Percentiles rank a stretch among this genome's conserved stretches.
Evolutionary conservation across 2,329 filamentous ascomycete genomes (phyloP).

Genomic region (Scedosporium dehoogii): DNA sequence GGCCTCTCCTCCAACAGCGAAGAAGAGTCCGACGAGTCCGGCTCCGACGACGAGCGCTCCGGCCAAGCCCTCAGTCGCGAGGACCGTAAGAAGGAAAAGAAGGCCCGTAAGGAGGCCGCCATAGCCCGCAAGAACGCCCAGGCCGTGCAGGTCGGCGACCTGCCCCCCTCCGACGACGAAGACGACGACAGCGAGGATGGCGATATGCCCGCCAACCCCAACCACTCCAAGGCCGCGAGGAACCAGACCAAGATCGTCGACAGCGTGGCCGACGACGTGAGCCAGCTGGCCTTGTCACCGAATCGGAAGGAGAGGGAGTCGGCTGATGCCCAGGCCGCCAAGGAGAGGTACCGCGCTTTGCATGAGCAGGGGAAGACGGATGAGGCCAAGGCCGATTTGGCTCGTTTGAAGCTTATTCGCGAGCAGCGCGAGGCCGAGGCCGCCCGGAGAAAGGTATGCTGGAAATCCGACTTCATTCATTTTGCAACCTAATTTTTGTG

Average conservation of each 20-base stretch:
- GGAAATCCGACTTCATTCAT: conserved; percentile 8
- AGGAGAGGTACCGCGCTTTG: conserved; percentile 83
- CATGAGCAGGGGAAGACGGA: conserved; percentile 96
- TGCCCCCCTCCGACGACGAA: conserved; percentile 61
- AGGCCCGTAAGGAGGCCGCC: conserved; percentile 84
- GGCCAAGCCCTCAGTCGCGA: conserved; percentile 57
- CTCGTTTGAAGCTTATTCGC: conserved; percentile 68
- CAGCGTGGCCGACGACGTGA: conserved; percentile 42
- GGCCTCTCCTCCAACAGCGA: conserved; percentile 38
- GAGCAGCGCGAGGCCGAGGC: conserved; percentile 81
- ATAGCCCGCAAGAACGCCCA: conserved; percentile 65
- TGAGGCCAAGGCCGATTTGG: conserved; percentile 82
- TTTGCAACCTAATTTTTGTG: conserved; percentile 1
- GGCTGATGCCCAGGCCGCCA: conserved; percentile 75
- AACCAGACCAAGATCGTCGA: conserved; percentile 44
- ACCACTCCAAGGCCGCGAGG: conserved; percentile 70
- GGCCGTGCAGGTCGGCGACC: conserved; percentile 70
- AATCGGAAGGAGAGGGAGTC: conserved; percentile 58
- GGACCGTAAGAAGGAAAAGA: conserved; percentile 76
- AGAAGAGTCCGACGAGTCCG: conserved; percentile 36
- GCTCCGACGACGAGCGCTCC: conserved; percentile 42
- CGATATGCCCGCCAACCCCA: conserved; percentile 79
- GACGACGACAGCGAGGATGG: conserved; percentile 42
- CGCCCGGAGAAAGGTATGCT: conserved; percentile 66
- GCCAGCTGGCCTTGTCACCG: conserved; percentile 37